A percentile compares a stretch with the other conserved stretches of the same genome.
Evolutionary conservation across 495 filamentous ascomycete species (phyloP).

Genomic region (Lasiosphaeriaceae sp.): DNA sequence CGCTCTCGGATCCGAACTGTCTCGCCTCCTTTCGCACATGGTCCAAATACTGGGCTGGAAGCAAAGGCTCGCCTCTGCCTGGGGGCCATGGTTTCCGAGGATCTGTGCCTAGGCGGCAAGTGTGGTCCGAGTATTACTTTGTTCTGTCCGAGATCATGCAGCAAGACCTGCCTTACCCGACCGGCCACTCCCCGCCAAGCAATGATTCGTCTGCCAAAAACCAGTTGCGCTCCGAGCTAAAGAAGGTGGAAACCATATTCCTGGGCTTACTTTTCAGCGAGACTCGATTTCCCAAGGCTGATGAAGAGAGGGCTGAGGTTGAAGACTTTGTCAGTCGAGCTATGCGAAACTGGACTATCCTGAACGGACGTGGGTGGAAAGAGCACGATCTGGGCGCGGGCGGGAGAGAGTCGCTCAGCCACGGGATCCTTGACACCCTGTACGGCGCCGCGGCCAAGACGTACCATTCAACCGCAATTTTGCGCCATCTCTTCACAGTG

Average conservation of each 20-base stretch:
- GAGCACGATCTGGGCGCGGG: conserved; percentile 76
- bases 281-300: conserved; percentile 77
- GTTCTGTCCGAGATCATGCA: conserved; percentile 64
- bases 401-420: conserved; percentile 66
- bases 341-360: conserved; percentile 76
- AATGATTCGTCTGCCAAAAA: conserved; percentile 51
- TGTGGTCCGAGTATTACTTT: conserved; percentile 81
- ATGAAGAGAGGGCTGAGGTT: conserved; percentile 65
- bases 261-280: conserved; percentile 70
- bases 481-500: conserved; percentile 83
- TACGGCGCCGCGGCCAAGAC: conserved; percentile 88
- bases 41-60: conserved; percentile 54
- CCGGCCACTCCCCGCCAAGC: conserved; percentile 34
- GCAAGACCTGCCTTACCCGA: conserved; percentile 46
- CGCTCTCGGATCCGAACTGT: conserved; percentile 43
- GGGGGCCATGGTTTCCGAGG: conserved; percentile 45
- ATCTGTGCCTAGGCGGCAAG: conserved; percentile 48
- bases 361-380: conserved; percentile 70
- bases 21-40: conserved; percentile 59
- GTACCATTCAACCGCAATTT: conserved; percentile 84
- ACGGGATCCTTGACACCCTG: conserved; percentile 73
- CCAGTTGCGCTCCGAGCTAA: conserved; percentile 68
- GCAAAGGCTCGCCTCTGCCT: conserved; percentile 29
- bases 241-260: conserved; percentile 68
- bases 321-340: conserved; percentile 78